Percentiles rank a stretch among this genome's conserved stretches.
These are phyloP conservation scores for Rhododendron williamsianum DNA, from an alignment of 148 eudicot genomes.

Conservation along the genomic window DNA sequence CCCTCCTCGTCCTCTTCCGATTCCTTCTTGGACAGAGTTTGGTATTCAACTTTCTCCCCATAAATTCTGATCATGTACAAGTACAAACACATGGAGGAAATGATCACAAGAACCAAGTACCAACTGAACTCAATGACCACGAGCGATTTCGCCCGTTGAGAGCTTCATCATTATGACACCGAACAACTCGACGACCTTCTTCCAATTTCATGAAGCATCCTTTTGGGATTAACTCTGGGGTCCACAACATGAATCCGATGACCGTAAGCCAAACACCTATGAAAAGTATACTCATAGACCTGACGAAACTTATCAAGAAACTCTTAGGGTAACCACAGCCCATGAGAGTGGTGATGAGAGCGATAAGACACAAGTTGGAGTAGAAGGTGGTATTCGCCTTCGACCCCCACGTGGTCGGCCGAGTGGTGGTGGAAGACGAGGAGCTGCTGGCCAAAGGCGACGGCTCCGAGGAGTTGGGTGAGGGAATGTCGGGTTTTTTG, in stretches of 20 bases:
- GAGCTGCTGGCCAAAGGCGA: conserved; percentile 61
- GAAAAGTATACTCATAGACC: conserved; percentile 60
- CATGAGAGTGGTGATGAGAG: conserved; percentile 16
- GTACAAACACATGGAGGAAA: conserved; percentile 43
- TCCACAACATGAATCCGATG: conserved; percentile 67
- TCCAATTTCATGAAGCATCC: conserved; percentile 64
- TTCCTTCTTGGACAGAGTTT: conserved; percentile 17
- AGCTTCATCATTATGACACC: conserved; percentile 47
- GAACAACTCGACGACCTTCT: conserved; percentile 55
- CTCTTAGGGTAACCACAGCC: conserved; percentile 32
- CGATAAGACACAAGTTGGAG: conserved; percentile 46
- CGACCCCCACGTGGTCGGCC: conserved; percentile 77
- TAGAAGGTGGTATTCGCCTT: conserved; percentile 82
- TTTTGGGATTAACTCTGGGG: conserved; percentile 36
- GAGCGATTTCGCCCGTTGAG: conserved; percentile 63
- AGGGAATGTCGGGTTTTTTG: conserved; percentile 29
- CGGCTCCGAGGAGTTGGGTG: conserved; percentile 40
- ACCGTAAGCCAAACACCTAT: conserved; percentile 78
- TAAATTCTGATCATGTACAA: conserved; percentile 31
- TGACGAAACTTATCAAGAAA: conserved; percentile 40
- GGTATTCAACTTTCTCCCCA: conserved; percentile 27
- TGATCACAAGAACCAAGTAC: conserved; percentile 44
- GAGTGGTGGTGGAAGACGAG: conserved; percentile 83
- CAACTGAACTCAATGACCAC: conserved; percentile 74
- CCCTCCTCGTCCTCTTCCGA: conserved; percentile 24